Percentiles rank a stretch among this genome's conserved stretches.
These are phyloP conservation scores for Mycena rosella DNA, from an alignment of 768 basidiomycete genomes.

Conservation along the genomic window DNA sequence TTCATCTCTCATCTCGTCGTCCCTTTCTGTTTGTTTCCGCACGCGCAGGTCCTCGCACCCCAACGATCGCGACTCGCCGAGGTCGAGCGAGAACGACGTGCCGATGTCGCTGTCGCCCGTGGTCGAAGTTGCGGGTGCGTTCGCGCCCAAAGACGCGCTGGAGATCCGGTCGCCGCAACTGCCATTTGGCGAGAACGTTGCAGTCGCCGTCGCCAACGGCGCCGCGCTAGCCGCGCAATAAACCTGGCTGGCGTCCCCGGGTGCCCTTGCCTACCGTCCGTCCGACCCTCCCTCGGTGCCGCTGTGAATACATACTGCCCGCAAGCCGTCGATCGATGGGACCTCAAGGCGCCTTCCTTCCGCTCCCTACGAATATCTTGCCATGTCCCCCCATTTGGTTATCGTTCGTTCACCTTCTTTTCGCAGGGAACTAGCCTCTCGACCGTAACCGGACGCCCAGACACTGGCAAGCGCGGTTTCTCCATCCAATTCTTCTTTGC, in stretches of 20 bases:
- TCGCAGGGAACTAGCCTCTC: conserved; percentile 21
- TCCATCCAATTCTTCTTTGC: conserved; percentile 29
- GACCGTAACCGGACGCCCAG: conserved; percentile 16
- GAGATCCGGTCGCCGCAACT: conserved; percentile 59
- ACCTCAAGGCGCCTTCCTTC: conserved; percentile 12
- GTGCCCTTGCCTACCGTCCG: conserved; percentile 15
- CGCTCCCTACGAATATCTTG: conserved; percentile 34
- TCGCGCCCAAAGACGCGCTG: conserved; percentile 46
- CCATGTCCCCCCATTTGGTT: conserved; percentile 28
- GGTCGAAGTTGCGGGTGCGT: conserved; percentile 46
- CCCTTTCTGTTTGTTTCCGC: conserved; percentile 30
- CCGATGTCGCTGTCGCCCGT: conserved; percentile 41
- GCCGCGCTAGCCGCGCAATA: conserved; percentile 40
- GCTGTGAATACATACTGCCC: conserved; percentile 20
- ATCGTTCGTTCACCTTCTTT: conserved; percentile 30
- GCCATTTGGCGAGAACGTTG: conserved; percentile 58
- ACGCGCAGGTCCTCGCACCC: conserved; percentile 48
- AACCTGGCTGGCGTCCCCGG: conserved; percentile 24
- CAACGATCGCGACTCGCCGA: conserved; percentile 37
- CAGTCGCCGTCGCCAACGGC: conserved; percentile 51
- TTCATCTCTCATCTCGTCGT: conserved; percentile 41
- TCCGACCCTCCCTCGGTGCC: not conserved
- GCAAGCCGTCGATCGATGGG: conserved; percentile 25
- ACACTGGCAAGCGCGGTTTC: conserved; percentile 29
- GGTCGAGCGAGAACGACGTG: conserved; percentile 47